phyloP scores from a whole-genome alignment of 345 rosid species.

The Aquilaria sinensis region DNA sequence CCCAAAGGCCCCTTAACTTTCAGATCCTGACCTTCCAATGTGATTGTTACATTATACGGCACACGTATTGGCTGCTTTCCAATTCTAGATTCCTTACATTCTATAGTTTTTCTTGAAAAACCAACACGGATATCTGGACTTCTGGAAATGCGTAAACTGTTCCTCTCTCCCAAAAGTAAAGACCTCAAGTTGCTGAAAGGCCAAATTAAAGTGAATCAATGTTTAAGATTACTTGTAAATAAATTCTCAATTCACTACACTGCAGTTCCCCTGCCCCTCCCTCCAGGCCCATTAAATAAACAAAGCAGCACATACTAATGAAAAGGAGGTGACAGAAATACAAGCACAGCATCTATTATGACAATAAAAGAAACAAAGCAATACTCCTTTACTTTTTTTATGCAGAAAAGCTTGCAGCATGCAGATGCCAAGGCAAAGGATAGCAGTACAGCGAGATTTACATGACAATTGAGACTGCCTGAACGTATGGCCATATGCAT shows the following conservation, averaged over 20 bases:
- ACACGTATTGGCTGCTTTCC: conserved; percentile 82
- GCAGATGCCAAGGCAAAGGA: too few relatives aligned
- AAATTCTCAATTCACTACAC: neutral
- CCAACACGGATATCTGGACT: conserved; percentile 30
- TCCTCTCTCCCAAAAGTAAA: conserved; percentile 58
- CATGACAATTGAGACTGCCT: too few relatives aligned
- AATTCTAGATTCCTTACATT: conserved; percentile 90
- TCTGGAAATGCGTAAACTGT: conserved; percentile 30
- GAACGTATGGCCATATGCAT: too few relatives aligned
- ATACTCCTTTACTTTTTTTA: too few relatives aligned
- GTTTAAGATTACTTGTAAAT: neutral
- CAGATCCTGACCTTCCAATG: conserved; percentile 59
- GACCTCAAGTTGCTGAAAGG: conserved; percentile 62
- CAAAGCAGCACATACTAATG: neutral
- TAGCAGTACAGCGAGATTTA: too few relatives aligned
- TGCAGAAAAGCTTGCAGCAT: too few relatives aligned
- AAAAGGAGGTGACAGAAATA: neutral
- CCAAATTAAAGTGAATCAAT: conserved; percentile 10
- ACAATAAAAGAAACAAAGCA: neutral
- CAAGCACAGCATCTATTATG: neutral
- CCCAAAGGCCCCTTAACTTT: conserved; percentile 91
- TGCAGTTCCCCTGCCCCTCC: neutral
- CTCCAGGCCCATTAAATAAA: neutral
- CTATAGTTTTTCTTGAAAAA: conserved; percentile 44
- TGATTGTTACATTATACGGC: conserved; percentile 69